phyloP scores from a whole-genome alignment of 2,329 filamentous ascomycete species.

The Aureobasidium mangrovei region DNA sequence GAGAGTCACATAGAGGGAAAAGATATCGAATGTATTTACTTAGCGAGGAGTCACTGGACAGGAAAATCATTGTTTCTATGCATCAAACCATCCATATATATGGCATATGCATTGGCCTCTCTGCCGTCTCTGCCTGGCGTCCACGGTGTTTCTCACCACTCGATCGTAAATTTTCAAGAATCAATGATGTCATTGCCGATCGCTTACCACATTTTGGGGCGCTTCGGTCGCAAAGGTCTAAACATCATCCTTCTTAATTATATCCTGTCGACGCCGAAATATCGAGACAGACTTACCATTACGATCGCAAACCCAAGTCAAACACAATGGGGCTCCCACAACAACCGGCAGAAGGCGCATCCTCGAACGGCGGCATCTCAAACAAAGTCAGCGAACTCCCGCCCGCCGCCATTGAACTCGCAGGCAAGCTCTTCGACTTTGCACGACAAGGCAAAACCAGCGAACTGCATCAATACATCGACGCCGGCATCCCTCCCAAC shows the following conservation, averaged over 20 bases:
- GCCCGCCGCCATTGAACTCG: slow-evolving; percentile 57
- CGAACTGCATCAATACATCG: slow-evolving; percentile 54
- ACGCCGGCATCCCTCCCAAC: slow-evolving; percentile 57
- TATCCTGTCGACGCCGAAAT: too few relatives aligned
- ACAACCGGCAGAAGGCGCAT: background rate
- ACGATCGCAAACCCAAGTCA: background rate
- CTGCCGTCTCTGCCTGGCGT: background rate
- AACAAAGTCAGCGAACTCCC: slow-evolving; percentile 36
- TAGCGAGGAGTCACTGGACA: slow-evolving; percentile 13
- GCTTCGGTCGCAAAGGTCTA: background rate
- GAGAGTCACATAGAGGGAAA: background rate
- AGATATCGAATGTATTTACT: slow-evolving; percentile 8
- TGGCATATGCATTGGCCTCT: background rate
- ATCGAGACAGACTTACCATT: background rate
- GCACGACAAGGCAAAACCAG: slow-evolving; percentile 52
- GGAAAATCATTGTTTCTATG: slow-evolving; percentile 6
- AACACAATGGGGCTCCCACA: slow-evolving; percentile 14
- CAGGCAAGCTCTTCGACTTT: slow-evolving; percentile 57
- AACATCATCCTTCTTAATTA: background rate
- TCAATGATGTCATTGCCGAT: slow-evolving; percentile 10
- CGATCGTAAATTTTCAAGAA: background rate
- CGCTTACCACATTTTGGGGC: background rate
- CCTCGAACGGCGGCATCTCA: background rate
- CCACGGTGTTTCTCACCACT: background rate
- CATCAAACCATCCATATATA: too few relatives aligned